phyloP scores from a whole-genome alignment of 2,329 filamentous ascomycete species.

The Diplodia corticola region DNA sequence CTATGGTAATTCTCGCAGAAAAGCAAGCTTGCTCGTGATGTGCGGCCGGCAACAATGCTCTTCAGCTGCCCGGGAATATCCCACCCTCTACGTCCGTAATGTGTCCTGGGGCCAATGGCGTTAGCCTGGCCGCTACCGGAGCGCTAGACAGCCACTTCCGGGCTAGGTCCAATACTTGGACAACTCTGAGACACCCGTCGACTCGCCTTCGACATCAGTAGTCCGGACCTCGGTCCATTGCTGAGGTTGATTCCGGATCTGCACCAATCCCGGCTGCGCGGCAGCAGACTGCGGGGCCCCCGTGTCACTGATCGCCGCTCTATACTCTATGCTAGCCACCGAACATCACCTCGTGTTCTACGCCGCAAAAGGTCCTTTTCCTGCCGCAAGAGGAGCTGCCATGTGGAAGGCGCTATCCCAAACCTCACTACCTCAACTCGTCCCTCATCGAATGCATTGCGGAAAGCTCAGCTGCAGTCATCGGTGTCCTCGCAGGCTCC shows the following conservation, averaged over 20 bases:
- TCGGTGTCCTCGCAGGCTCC: neutral
- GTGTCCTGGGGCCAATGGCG: neutral
- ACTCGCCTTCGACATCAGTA: neutral
- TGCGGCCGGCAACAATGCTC: no score
- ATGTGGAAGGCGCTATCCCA: neutral
- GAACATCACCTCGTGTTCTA: neutral
- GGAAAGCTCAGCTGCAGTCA: neutral
- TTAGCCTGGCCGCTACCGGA: neutral
- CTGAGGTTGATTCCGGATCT: neutral
- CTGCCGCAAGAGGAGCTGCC: neutral
- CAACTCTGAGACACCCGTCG: neutral
- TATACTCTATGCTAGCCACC: neutral
- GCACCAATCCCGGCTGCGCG: neutral
- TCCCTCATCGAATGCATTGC: neutral
- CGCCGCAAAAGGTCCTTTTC: neutral
- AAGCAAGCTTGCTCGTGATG: no score
- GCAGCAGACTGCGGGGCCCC: neutral
- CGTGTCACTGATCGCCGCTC: neutral
- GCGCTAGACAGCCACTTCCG: neutral
- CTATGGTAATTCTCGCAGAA: no score
- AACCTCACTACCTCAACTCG: neutral
- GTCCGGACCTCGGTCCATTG: neutral
- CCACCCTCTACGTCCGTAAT: no score
- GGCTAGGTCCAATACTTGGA: neutral
- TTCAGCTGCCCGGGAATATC: no score